phyloP scores from a whole-genome alignment of 164 flowering plant species.

The Stephania yunnanensis region DNA sequence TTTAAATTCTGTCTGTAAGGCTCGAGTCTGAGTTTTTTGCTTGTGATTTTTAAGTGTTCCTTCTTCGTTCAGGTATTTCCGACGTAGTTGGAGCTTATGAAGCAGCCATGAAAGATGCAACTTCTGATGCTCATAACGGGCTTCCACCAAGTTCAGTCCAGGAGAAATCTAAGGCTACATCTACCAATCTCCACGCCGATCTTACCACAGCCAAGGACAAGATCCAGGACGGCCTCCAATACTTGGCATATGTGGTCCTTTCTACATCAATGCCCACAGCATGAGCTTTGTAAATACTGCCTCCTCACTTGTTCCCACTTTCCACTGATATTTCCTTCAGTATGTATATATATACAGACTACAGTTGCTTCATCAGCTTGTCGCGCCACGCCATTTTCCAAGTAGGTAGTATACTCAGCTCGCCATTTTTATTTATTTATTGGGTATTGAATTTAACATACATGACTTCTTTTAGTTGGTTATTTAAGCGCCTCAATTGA shows the following conservation, averaged over 20 bases:
- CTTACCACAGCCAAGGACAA: constrained; percentile 50
- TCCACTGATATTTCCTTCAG: neutral
- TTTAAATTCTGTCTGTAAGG: no score
- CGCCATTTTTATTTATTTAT: no score
- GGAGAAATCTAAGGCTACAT: constrained; percentile 59
- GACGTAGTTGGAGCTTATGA: constrained; percentile 76
- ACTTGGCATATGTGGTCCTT: constrained; percentile 59
- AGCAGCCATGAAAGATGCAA: constrained; percentile 54
- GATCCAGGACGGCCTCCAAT: constrained; percentile 82
- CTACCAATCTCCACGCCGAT: constrained; percentile 56
- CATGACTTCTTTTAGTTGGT: no score
- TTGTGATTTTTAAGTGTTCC: neutral
- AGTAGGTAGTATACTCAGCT: no score
- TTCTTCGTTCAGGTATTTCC: constrained; percentile 53
- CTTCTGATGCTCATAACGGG: constrained; percentile 41
- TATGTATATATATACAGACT: constrained; percentile 14
- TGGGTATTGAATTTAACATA: no score
- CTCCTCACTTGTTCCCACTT: neutral
- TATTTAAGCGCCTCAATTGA: no score
- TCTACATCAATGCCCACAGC: constrained; percentile 68
- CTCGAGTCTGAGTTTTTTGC: neutral
- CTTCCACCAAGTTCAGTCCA: constrained; percentile 43
- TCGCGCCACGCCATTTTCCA: no score
- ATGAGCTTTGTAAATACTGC: constrained; percentile 20
- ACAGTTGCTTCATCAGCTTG: neutral